These are phyloP conservation scores for Lentinula sp. DNA, from an alignment of 768 basidiomycete genomes.

Conservation along the genomic window DNA sequence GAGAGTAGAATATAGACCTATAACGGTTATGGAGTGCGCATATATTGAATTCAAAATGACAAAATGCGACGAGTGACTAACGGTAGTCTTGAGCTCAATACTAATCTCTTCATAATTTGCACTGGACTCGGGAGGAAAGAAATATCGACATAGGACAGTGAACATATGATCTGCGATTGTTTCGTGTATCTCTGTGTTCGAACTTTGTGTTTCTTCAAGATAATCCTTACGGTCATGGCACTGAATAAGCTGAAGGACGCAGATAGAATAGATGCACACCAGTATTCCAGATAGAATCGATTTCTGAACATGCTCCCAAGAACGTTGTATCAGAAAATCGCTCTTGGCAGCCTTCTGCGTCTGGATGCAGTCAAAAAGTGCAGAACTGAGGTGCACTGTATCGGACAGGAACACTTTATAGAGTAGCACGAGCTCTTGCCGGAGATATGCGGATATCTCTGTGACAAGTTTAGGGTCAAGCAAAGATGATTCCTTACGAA, in stretches of 20 bases:
- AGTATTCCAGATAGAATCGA: slow-evolving; percentile 49
- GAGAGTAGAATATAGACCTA: slow-evolving; percentile 51
- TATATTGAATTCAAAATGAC: slow-evolving; percentile 13
- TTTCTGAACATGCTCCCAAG: slow-evolving; percentile 42
- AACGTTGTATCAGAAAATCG: neutral
- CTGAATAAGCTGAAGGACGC: neutral
- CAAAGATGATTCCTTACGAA: neutral
- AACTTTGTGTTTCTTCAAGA: slow-evolving; percentile 6
- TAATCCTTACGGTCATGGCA: slow-evolving; percentile 5
- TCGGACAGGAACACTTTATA: neutral
- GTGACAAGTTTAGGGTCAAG: neutral
- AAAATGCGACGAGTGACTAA: slow-evolving; percentile 7
- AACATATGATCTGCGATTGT: slow-evolving; percentile 21
- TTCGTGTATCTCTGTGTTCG: slow-evolving; percentile 7
- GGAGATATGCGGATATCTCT: neutral
- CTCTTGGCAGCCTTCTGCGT: neutral
- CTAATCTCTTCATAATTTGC: slow-evolving; percentile 8
- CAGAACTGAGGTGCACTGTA: neutral
- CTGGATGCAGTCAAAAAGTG: neutral
- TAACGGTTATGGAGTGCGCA: slow-evolving; percentile 3
- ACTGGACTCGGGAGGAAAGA: slow-evolving; percentile 19
- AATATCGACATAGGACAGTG: slow-evolving; percentile 28
- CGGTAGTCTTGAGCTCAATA: slow-evolving; percentile 23
- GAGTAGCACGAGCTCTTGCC: neutral
- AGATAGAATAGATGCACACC: slow-evolving; percentile 21